Conservation (phyloP, 2,329 filamentous ascomycete genomes). For the Fusarium sp. region DNA sequence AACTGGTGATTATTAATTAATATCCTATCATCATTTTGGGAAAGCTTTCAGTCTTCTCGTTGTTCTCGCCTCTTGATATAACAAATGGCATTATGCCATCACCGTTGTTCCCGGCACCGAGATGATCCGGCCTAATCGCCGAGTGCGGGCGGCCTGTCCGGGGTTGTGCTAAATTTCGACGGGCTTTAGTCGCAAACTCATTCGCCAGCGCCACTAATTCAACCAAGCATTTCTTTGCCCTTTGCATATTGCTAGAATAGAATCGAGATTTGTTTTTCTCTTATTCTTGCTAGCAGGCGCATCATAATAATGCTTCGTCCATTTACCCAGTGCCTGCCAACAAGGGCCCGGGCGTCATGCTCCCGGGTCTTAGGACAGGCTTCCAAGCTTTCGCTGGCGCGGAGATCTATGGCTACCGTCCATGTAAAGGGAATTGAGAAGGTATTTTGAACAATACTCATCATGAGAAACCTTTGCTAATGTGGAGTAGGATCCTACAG, state of each 20-base stretch:
- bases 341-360: conserved; percentile 42
- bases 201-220: conserved; percentile 17
- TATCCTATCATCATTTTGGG: background rate
- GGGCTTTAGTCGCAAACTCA: conserved; percentile 41
- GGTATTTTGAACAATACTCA: conserved; percentile 31
- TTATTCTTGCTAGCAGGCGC: conserved; percentile 18
- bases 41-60: background rate
- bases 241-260: conserved; percentile 31
- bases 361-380: conserved; percentile 42
- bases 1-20: background rate
- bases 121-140: conserved; percentile 48
- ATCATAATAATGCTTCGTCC: conserved; percentile 51
- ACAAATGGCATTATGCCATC: conserved; percentile 40
- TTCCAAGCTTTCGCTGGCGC: conserved; percentile 38
- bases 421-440: conserved; percentile 53
- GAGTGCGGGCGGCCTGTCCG: conserved; percentile 41
- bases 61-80: background rate
- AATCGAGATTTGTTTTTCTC: conserved; percentile 1
- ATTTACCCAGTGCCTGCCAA: conserved; percentile 49
- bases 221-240: conserved; percentile 16
- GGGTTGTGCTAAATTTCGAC: conserved; percentile 43
- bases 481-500: conserved; percentile 75
- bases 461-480: background rate
- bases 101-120: conserved; percentile 36
- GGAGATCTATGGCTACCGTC: conserved; percentile 50